phyloP scores from a whole-genome alignment of 2,329 filamentous ascomycete species.

The Proliferodiscus dingleyae region DNA sequence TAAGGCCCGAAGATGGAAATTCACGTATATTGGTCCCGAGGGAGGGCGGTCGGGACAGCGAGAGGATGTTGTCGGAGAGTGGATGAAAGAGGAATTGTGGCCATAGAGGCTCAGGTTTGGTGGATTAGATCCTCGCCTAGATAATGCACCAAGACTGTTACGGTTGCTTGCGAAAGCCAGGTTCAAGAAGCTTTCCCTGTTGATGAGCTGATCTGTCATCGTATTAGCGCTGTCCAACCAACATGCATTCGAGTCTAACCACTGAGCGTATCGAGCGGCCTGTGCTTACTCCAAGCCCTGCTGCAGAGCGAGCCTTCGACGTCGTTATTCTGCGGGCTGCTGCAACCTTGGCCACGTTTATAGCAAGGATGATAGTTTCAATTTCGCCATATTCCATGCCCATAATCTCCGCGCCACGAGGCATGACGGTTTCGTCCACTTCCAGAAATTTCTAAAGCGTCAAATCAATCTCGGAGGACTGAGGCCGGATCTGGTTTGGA shows the following conservation, averaged over 20 bases:
- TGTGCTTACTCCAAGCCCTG: background rate
- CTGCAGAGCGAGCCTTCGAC: constrained; percentile 1
- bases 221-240: background rate
- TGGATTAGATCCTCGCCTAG: constrained; percentile 2
- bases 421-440: constrained; percentile 2
- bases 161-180: background rate
- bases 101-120: constrained; percentile 15
- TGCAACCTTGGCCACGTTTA: constrained; percentile 4
- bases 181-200: background rate
- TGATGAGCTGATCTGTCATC: background rate
- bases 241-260: background rate
- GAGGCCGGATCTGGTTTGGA: constrained; percentile 8
- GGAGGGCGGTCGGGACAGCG: constrained; percentile 43
- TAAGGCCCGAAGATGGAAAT: constrained; percentile 51
- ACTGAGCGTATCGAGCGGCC: background rate
- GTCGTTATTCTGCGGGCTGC: constrained; percentile 10
- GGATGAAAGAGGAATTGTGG: constrained; percentile 38
- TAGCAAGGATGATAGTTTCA: constrained; percentile 5
- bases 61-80: constrained; percentile 48
- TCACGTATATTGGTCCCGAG: constrained; percentile 46
- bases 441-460: constrained; percentile 15
- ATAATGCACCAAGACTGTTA: constrained; percentile 5
- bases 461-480: constrained; percentile 9
- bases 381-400: constrained; percentile 8
- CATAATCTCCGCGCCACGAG: constrained; percentile 10